Evolutionary conservation across 2,329 filamentous ascomycete species (phyloP).

Genomic region (Sordariomycetes sp.): DNA sequence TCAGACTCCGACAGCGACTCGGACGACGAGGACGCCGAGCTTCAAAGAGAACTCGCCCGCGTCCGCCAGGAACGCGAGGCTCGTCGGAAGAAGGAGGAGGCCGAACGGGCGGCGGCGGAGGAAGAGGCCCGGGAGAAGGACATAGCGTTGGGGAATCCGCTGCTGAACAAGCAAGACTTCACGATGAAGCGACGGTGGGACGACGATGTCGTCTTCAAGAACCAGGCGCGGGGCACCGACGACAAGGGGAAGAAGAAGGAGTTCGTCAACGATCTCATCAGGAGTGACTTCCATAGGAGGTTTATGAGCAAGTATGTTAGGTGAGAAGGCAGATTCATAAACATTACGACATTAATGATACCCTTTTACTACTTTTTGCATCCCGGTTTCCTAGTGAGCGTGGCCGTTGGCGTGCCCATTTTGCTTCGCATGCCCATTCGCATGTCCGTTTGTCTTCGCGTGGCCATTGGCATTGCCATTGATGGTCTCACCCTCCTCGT

Average conservation of each 20-base stretch:
- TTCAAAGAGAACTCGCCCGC: constrained; percentile 89
- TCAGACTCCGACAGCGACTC: constrained; percentile 38
- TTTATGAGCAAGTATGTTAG: constrained; percentile 75
- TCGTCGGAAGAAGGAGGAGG: constrained; percentile 48
- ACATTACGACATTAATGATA: constrained; percentile 16
- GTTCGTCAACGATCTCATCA: constrained; percentile 91
- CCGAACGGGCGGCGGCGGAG: constrained; percentile 70
- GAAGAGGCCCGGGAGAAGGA: constrained; percentile 77
- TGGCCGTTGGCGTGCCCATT: not conserved
- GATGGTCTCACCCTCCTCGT: too few relatives aligned
- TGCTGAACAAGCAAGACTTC: constrained; percentile 83
- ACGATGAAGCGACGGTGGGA: constrained; percentile 92
- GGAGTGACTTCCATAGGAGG: constrained; percentile 94
- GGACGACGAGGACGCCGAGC: constrained; percentile 57
- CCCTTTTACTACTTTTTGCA: constrained; percentile 9
- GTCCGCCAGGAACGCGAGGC: constrained; percentile 67
- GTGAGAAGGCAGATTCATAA: constrained; percentile 19
- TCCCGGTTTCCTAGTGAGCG: not conserved
- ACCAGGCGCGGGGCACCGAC: constrained; percentile 91
- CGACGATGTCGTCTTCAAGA: constrained; percentile 98
- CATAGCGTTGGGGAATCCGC: constrained; percentile 84
- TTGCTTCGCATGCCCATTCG: not conserved
- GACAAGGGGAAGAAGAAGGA: constrained; percentile 86
- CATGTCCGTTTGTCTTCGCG: not conserved
- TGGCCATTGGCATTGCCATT: too few relatives aligned